These are phyloP conservation scores for Rubia peregrina DNA, from an alignment of 305 asterid genomes.

Conservation along the genomic window DNA sequence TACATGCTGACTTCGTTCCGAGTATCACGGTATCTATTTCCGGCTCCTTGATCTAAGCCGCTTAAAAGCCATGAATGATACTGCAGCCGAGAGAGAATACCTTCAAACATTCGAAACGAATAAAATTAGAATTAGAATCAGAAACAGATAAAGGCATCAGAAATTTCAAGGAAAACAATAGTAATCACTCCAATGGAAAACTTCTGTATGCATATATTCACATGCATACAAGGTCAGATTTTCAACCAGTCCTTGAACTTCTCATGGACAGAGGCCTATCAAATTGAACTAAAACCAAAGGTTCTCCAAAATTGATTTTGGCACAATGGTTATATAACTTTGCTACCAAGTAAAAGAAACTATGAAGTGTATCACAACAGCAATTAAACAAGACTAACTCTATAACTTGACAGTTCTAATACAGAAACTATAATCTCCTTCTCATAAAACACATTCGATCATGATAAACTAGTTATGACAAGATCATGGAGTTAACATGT, in stretches of 20 bases:
- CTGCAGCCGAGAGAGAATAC: slow-evolving; percentile 92
- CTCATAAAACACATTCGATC: not conserved
- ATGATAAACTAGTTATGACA: not conserved
- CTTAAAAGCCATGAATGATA: slow-evolving; percentile 79
- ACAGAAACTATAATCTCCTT: not conserved
- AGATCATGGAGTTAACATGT: not conserved
- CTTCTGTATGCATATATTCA: not conserved
- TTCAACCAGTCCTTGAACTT: not conserved
- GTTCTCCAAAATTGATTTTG: not conserved
- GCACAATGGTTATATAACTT: not conserved
- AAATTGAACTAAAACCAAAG: not conserved
- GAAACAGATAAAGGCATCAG: not conserved
- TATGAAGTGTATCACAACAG: not conserved
- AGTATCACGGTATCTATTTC: slow-evolving; percentile 25
- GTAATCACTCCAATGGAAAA: not conserved
- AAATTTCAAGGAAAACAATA: too few species aligned
- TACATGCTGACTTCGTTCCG: not conserved
- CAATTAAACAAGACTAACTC: not conserved
- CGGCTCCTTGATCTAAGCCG: slow-evolving; percentile 54
- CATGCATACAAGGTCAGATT: not conserved
- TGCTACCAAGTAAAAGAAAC: not conserved
- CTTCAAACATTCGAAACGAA: slow-evolving; percentile 30
- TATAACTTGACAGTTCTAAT: not conserved
- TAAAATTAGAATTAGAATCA: slow-evolving; percentile 13
- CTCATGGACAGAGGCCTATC: not conserved